Evolutionary conservation across 306 rosid species (phyloP), one percentile per base, ranked within the genome.

Genomic region (Cucurbita pepo): DNA sequence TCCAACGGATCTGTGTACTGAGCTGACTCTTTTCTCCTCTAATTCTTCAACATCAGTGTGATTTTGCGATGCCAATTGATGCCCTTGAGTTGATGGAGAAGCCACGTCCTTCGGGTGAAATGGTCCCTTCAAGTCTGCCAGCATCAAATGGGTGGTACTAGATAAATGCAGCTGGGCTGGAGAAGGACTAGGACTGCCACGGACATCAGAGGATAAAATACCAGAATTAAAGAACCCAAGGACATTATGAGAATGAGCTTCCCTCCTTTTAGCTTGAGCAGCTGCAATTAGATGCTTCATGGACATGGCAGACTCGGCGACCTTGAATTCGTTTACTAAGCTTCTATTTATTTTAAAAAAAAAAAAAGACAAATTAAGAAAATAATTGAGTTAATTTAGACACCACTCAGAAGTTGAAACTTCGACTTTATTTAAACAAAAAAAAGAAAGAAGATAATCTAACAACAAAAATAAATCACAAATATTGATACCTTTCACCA

Each of bases 251-350:
- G 92, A 76, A 62, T 89, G 88, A 64, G 97, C 78, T 77, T 83
- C 89, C 81, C 64, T 95, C 82, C 96, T 84, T 79, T 91, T 95
- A 3, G 95, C 97, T 81, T 88, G 97, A 56, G 99, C 99, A 78
- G 79, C 99, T 8, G 99, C 99, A 77, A 95, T 95, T 73, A 95
- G 99, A 83, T 89, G 84, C 78, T 75, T 89, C 95, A 95, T 91
- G 63, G 95, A 83, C 52, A 71, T 78, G 60, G 83, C 84, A 79
- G 89, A 71, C 60, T 90, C 98, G 3, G 94, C 79, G 71, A 86
- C 84, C 81, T 83, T 82, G 74, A 93, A 83, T 79, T 80, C 94
- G 3, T 59, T 34, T 1, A 3, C 74, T 51, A 51, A 12, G 59
- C 15, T 50, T 69, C 74, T 69, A 16, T 69, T 69, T 47, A 11